Base-by-base conservation (phyloP, 2,329 filamentous ascomycete genomes). In the Cladosporium sp. region DNA sequence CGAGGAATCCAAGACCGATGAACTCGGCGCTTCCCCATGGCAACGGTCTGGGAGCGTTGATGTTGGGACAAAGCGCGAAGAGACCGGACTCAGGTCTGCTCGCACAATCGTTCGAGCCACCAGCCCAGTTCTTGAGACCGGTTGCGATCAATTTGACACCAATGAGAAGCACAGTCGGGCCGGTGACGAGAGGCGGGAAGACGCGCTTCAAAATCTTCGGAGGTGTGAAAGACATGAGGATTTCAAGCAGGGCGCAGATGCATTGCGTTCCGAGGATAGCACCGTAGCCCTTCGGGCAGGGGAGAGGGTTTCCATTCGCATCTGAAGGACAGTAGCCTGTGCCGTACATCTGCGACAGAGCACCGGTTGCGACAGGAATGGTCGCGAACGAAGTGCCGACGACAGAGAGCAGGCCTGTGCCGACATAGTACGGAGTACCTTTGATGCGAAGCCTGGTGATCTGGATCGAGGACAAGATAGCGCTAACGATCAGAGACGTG, bases 11-110 rank as follows among this genome's bases (percentile, higher is more conserved):
- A 1, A 94, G 81, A 0, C 85, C 90, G 4, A 94, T 83, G 64
- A 88, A 91, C 71, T 94, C 87, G 1, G 89, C 83, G 36, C 85
- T 86, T 3, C 89, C 90, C 90, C 90, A 94, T 0, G 77, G 85
- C 1, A 93, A 77, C 13, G 89, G 80, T 58, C 86, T 86, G 1
- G 89, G 88, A 0, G 89, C 89, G 22, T 76, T 75, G 61, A 87
- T 84, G 63, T 81, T 78, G 1, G 88, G 88, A 66, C 89, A 94
- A 4, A 82, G 73, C 5, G 78, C 78, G 70, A 83, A 90, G 63
- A 83, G 80, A 13, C 80, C 82, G 4, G 73, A 70, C 24, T 67
- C 65, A 1, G 75, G 75, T 19, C 70, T 65, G 2, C 77, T 78
- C 67, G 59, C 77, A 71, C 67, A 86, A 49, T 78, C 75, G 61